These are phyloP conservation scores for Salinomyces thailandicus DNA, from an alignment of 2,329 filamentous ascomycete species.

Conservation along the genomic window DNA sequence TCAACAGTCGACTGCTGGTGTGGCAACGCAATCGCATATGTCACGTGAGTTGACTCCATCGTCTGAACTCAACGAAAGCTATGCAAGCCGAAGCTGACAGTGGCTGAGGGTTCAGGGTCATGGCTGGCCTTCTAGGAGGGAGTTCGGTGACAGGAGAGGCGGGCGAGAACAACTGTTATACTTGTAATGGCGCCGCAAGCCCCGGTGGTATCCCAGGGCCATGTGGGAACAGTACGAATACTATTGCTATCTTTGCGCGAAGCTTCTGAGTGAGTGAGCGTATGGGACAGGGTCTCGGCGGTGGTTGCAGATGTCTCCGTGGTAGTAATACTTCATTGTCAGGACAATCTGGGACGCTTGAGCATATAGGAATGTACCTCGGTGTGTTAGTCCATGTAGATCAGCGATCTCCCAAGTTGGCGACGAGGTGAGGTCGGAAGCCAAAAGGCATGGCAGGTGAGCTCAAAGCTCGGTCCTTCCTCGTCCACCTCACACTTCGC, in stretches of 20 bases:
- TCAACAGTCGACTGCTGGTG: constrained; percentile 21
- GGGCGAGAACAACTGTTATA: constrained; percentile 20
- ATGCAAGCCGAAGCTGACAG: neutral
- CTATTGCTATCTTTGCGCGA: constrained; percentile 22
- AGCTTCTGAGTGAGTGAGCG: too few species aligned
- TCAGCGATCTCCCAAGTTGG: too few species aligned
- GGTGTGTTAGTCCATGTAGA: too few species aligned
- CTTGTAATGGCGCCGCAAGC: constrained; percentile 13
- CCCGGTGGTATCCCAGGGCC: constrained; percentile 11
- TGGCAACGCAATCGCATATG: constrained; percentile 18
- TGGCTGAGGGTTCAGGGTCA: neutral
- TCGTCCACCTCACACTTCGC: too few species aligned
- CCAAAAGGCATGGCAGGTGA: too few species aligned
- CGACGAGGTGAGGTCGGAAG: too few species aligned
- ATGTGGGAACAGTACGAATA: constrained; percentile 18
- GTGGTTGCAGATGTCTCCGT: too few species aligned
- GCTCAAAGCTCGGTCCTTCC: too few species aligned
- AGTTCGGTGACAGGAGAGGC: constrained; percentile 10
- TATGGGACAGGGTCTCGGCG: too few species aligned
- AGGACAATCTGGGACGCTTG: too few species aligned
- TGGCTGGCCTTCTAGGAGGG: constrained; percentile 1
- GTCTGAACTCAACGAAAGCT: neutral
- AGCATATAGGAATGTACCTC: too few species aligned
- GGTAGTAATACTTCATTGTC: too few species aligned
- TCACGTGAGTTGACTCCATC: constrained; percentile 10